Base-by-base conservation (phyloP, 768 basidiomycete genomes). In the Heimioporus sp. region DNA sequence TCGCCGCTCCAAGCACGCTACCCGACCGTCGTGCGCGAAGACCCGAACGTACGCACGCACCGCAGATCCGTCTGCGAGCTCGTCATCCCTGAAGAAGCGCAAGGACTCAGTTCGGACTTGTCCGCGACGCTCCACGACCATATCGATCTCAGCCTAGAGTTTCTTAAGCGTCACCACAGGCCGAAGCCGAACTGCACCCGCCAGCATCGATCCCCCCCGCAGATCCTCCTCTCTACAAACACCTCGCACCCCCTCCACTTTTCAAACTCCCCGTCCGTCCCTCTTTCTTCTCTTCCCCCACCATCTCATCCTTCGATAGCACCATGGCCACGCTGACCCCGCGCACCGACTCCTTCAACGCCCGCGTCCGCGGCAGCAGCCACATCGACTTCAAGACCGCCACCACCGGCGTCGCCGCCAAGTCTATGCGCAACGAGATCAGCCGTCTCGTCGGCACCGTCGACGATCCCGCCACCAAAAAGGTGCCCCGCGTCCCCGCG, bases 341-440 rank as follows among this genome's bases (percentile, higher is more conserved):
- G 48, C 79, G 82, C 59, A 71, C 70, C 64, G 86, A 90, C 57
- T 79, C 86, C 52, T 76, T 87, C 80, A 82, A 78, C 59, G 78
- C 83, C 65, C 85, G 88, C 56, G 81, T 80, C 49, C 83, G 89
- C 53, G 89, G 89, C 59, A 82, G 84, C 49, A 84, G 81, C 60
- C 87, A 91, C 70, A 86, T 91, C 76, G 90, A 98, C 75, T 96
- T 96, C 84, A 94, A 95, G 79, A 95, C 92, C n/a, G 96, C 96
- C 57, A 95, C 84, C 47, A 94, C 92, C 48, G 92, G 92, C 59
- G 87, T 94, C 58, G 88, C 91, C 24, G 89, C 91, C 60, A 98
- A 97, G 77, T 80, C 93, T 50, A 98, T 98, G 96, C 86, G 93
- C 77, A 97, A 98, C 69, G 97, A 98, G 77, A 87, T 99, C 74